These are phyloP conservation scores for Vigna hirtella DNA, from an alignment of 306 rosid species.

Conservation along the genomic window DNA sequence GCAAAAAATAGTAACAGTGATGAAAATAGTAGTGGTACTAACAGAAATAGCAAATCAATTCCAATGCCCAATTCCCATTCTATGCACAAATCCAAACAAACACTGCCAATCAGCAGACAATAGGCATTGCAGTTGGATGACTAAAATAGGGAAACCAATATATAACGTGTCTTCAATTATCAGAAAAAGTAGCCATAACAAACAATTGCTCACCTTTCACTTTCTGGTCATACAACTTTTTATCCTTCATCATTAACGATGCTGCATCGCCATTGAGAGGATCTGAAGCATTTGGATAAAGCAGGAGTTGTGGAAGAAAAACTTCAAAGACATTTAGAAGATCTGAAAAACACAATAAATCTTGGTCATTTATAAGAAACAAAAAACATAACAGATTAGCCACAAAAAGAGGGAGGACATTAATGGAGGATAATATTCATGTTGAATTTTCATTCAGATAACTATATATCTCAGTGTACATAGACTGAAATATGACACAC, in stretches of 20 bases:
- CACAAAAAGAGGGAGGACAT: slow-evolving; percentile 2
- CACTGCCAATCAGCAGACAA: background rate
- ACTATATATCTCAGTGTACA: background rate
- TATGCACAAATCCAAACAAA: slow-evolving; percentile 3
- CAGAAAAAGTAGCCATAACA: slow-evolving; percentile 1
- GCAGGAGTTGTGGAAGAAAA: slow-evolving; percentile 96
- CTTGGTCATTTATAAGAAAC: slow-evolving; percentile 36
- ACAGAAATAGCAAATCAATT: background rate
- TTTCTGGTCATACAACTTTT: slow-evolving; percentile 79
- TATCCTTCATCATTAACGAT: slow-evolving; percentile 92
- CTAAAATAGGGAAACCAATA: background rate
- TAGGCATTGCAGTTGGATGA: slow-evolving; percentile 23
- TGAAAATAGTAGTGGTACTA: background rate
- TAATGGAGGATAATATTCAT: slow-evolving; percentile 14
- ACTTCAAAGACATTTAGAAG: slow-evolving; percentile 95
- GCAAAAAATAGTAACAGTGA: background rate
- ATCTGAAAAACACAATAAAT: slow-evolving; percentile 62
- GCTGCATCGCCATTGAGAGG: slow-evolving; percentile 98
- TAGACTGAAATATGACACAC: slow-evolving; percentile 17
- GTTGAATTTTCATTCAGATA: slow-evolving; percentile 10
- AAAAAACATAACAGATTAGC: slow-evolving; percentile 13
- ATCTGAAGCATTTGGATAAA: slow-evolving; percentile 97
- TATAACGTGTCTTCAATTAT: slow-evolving; percentile 1
- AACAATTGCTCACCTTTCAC: slow-evolving; percentile 76
- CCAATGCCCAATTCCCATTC: background rate